Conservation (phyloP, 2,329 filamentous ascomycete species). For the Cercospora sesami region DNA sequence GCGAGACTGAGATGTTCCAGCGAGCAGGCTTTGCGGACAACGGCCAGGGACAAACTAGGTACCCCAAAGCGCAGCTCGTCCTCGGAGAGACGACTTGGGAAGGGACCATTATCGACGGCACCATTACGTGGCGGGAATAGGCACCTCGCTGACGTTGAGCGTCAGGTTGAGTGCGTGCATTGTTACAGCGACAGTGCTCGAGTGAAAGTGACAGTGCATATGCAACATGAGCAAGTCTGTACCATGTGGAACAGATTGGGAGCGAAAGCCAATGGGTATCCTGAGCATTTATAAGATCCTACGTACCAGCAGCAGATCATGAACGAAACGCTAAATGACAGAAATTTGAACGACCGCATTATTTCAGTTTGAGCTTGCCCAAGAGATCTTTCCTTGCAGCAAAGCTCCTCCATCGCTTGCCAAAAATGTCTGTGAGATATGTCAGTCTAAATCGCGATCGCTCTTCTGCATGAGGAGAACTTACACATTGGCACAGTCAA, state of each 20-base stretch:
- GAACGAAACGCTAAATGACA: conserved; percentile 1
- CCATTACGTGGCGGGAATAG: conserved; percentile 8
- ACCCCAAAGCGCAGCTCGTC: conserved; percentile 8
- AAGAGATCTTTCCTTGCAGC: conserved; percentile 75
- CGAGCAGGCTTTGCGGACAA: conserved; percentile 11
- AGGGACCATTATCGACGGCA: conserved; percentile 4
- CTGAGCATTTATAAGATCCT: background rate
- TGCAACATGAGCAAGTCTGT: background rate
- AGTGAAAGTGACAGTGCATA: background rate
- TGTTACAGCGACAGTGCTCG: background rate
- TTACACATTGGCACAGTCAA: conserved; percentile 76
- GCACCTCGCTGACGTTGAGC: conserved; percentile 2
- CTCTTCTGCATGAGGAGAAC: conserved; percentile 39
- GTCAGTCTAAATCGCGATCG: background rate
- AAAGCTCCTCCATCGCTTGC: conserved; percentile 73
- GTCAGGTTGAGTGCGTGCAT: background rate
- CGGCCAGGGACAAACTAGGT: background rate
- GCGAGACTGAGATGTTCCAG: conserved; percentile 11
- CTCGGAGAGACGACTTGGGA: conserved; percentile 5
- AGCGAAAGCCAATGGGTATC: conserved; percentile 5
- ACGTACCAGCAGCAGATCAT: background rate
- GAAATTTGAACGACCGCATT: background rate
- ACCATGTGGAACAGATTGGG: background rate
- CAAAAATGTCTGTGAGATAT: conserved; percentile 65
- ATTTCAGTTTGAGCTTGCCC: conserved; percentile 20